Evolutionary conservation across 495 filamentous ascomycete genomes (phyloP).

Genomic region (Hypoxylon fuscum): DNA sequence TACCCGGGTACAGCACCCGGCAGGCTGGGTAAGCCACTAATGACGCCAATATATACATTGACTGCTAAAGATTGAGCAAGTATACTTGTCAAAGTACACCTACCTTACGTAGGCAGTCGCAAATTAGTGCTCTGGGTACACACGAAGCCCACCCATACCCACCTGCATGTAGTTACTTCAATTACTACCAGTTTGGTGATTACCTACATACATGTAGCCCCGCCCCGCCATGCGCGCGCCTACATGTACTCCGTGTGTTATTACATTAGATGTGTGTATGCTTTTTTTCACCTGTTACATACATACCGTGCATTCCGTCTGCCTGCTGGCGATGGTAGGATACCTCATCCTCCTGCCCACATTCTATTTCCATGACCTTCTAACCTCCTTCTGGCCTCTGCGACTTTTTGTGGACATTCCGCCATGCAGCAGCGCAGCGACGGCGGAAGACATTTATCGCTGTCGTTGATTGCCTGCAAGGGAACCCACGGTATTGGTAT

Average conservation of each 20-base stretch:
- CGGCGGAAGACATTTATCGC: conserved; percentile 23
- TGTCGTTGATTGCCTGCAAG: conserved; percentile 36
- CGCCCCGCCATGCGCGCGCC: background rate
- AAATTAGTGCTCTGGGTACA: too few species aligned
- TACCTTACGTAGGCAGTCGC: too few species aligned
- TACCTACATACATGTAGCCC: too few species aligned
- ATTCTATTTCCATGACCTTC: too few species aligned
- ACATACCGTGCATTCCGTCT: background rate
- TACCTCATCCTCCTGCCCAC: too few species aligned
- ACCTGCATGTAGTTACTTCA: too few species aligned
- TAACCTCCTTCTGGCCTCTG: conserved; percentile 11
- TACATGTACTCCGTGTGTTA: background rate
- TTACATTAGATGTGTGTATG: too few species aligned
- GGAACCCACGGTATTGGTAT: conserved; percentile 35
- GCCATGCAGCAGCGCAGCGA: conserved; percentile 28
- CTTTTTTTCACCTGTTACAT: too few species aligned
- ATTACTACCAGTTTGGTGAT: too few species aligned
- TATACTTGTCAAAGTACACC: too few species aligned
- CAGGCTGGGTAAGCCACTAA: conserved; percentile 8
- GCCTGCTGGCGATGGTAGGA: conserved; percentile 1
- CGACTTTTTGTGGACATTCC: conserved; percentile 28
- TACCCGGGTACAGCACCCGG: conserved; percentile 32
- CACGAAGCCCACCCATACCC: too few species aligned
- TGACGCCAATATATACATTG: conserved; percentile 1
- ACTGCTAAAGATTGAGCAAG: conserved; percentile 7